Evolutionary conservation across 495 filamentous ascomycete genomes (phyloP).

Genomic region (Talaromyces thailandensis): DNA sequence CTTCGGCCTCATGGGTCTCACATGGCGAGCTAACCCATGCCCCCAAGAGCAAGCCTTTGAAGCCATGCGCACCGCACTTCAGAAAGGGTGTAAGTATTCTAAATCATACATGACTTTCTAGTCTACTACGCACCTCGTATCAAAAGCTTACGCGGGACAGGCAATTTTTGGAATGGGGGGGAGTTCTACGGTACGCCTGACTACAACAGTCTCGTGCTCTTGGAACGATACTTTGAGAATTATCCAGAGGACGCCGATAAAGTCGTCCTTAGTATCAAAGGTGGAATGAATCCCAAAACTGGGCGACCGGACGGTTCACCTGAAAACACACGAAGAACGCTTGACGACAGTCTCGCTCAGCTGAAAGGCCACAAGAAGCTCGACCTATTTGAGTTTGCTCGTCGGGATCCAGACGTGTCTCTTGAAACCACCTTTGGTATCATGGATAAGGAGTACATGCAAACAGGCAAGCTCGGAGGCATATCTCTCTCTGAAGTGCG

Average conservation of each 20-base stretch:
- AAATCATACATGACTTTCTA: background rate
- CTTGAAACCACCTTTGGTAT: constrained; percentile 33
- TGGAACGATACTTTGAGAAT: constrained; percentile 36
- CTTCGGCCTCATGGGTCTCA: constrained; percentile 55
- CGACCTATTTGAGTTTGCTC: constrained; percentile 59
- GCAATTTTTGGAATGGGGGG: constrained; percentile 53
- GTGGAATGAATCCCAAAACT: constrained; percentile 18
- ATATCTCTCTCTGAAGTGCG: constrained; percentile 50
- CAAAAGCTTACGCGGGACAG: constrained; percentile 17
- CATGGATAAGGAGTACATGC: constrained; percentile 40
- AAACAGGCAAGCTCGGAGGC: constrained; percentile 49
- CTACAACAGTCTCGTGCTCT: constrained; percentile 40
- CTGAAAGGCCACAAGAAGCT: constrained; percentile 51
- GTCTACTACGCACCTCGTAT: background rate
- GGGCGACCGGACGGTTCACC: constrained; percentile 35
- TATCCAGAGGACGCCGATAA: constrained; percentile 36
- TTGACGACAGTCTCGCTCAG: constrained; percentile 40
- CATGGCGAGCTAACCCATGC: constrained; percentile 46
- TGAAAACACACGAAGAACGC: constrained; percentile 38
- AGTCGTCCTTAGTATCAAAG: constrained; percentile 38
- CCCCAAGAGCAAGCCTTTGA: constrained; percentile 48
- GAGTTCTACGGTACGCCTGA: constrained; percentile 58
- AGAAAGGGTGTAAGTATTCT: constrained; percentile 22
- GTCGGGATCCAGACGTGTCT: constrained; percentile 49
- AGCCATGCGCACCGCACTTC: constrained; percentile 49